A percentile compares a stretch with the other conserved stretches of the same genome.
These are phyloP conservation scores for Monascus purpureus DNA, from an alignment of 495 filamentous ascomycete species.

Conservation along the genomic window DNA sequence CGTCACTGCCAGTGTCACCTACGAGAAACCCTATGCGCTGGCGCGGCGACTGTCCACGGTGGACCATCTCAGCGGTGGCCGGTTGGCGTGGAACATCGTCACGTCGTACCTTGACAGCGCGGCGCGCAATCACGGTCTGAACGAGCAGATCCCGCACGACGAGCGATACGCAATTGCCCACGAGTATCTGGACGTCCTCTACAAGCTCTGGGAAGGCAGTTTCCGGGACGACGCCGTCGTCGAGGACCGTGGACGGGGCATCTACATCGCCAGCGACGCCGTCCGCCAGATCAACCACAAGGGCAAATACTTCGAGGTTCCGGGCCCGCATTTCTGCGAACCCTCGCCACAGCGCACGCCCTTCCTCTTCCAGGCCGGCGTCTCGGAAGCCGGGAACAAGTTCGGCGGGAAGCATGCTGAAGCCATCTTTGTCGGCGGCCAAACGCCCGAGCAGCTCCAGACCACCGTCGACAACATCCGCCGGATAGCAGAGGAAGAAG, in stretches of 20 bases:
- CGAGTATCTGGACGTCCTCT: constrained; percentile 54
- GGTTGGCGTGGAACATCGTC: constrained; percentile 55
- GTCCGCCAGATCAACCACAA: constrained; percentile 51
- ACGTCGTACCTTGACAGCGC: constrained; percentile 53
- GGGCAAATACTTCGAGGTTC: constrained; percentile 51
- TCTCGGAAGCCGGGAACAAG: constrained; percentile 42
- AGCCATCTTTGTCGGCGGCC: constrained; percentile 36
- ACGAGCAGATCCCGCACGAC: constrained; percentile 49
- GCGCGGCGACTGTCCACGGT: constrained; percentile 50
- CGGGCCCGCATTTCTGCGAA: constrained; percentile 50
- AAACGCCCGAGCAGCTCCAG: constrained; percentile 30
- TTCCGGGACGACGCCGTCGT: constrained; percentile 54
- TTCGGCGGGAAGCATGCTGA: constrained; percentile 51
- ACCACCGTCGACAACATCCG: constrained; percentile 35
- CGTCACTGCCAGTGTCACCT: constrained; percentile 53
- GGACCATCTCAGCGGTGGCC: constrained; percentile 52
- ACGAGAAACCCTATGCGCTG: constrained; percentile 56
- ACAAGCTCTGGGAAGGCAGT: constrained; percentile 53
- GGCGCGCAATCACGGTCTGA: constrained; percentile 43
- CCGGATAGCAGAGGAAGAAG: constrained; percentile 24
- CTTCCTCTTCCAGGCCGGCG: constrained; percentile 49
- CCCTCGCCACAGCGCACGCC: constrained; percentile 56
- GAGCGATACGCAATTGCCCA: constrained; percentile 53
- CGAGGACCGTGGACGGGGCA: constrained; percentile 19
- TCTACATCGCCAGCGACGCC: constrained; percentile 42